Base-by-base conservation (phyloP, 2,329 filamentous ascomycete genomes). In the Phaeophleospora eucalypticola region DNA sequence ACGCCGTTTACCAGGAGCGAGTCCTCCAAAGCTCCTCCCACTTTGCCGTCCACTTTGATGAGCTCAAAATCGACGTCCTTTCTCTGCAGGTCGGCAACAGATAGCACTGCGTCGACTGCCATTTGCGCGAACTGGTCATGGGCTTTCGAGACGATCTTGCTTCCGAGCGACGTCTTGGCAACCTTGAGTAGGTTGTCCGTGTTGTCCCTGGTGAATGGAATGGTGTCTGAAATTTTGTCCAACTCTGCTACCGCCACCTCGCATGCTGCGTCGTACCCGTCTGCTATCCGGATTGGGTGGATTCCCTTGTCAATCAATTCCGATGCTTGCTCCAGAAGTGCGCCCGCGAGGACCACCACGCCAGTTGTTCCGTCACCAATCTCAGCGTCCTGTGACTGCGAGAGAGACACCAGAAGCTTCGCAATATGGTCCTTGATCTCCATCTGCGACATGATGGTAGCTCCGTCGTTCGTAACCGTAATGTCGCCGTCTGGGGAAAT, bases 261-360 rank as follows among this genome's bases (percentile, higher is more conserved):
- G 67, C 94, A 98, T 47, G 93, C 93, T 64, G 95, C 84, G 68
- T 98, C 93, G 73, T 95, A 98, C 43, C 93, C 93, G 71, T 98
- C 93, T 57, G 94, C 94, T 72, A 98, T 97, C 61, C 94, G 81
- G 68, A 98, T 98, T 52, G 93, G 93, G 73, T 98, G 93, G 63
- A 98, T 98, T 67, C 93, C 94, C 81, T 98, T 98, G 79, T 98
- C 94, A 69, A 98, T 97, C 60, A 98, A 81, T 68, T 96, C 93
- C 54, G 91, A 89, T 15, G 93, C 93, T 74, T 97, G 91, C 72
- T 98, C 94, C 52, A 98, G 78, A 56, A 98, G 81, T 53, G 93
- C 90, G 56, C 91, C 93, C 12, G 93, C 93, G 58, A 98, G 76
- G 40, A 98, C 94, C 42, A 98, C 93, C 12, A 98, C 93, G 69